Conservation (phyloP, 192 early-diverging fungal species). For the Rhizophagus prolifer region DNA sequence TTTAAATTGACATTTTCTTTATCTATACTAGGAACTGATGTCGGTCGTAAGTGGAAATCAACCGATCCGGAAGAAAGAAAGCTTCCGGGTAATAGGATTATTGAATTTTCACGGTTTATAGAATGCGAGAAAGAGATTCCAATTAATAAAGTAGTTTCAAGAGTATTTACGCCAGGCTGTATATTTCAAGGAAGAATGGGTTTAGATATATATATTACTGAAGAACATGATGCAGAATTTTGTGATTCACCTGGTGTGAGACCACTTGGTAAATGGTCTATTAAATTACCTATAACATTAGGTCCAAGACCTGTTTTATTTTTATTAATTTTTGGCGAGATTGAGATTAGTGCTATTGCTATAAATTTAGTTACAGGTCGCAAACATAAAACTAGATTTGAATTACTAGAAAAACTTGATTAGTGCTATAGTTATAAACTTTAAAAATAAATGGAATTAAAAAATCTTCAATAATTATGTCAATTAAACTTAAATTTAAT, state of each 20-base stretch:
- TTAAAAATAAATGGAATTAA: too few relatives aligned
- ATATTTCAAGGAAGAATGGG: not conserved
- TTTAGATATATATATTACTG: not conserved
- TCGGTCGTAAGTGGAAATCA: not conserved
- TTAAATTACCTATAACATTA: not conserved
- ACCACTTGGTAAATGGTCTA: not conserved
- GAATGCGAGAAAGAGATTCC: not conserved
- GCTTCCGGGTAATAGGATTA: not conserved
- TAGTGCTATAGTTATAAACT: too few relatives aligned
- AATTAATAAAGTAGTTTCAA: not conserved
- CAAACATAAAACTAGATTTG: too few relatives aligned
- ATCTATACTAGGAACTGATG: not conserved
- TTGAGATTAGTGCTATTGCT: conserved; percentile 6
- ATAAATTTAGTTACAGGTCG: too few relatives aligned
- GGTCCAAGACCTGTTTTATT: not conserved
- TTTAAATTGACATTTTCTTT: too few relatives aligned
- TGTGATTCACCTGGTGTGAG: not conserved
- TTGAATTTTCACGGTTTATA: not conserved
- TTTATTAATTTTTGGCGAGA: not conserved
- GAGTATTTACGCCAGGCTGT: not conserved
- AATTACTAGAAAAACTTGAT: too few relatives aligned
- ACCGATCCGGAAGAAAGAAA: not conserved
- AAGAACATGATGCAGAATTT: not conserved
- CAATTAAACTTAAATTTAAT: too few relatives aligned
- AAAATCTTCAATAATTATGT: too few relatives aligned